phyloP scores from a whole-genome alignment of 2,329 filamentous ascomycete species.

The Sporothrix protearum region DNA sequence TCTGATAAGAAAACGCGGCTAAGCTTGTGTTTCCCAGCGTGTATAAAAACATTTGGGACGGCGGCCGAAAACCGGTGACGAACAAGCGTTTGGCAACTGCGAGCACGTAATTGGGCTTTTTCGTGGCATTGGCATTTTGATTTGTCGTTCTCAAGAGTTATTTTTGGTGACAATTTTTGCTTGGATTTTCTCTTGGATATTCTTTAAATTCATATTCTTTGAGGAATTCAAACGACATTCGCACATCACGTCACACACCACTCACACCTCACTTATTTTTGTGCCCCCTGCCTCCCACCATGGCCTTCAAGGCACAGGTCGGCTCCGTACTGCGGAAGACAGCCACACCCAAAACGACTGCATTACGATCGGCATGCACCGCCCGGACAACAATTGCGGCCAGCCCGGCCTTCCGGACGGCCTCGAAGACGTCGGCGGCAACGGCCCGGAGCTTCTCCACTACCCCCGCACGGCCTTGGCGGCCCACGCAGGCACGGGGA shows the following conservation, averaged over 20 bases:
- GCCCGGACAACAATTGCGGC: background rate
- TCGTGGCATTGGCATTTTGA: background rate
- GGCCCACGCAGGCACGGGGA: constrained; percentile 4
- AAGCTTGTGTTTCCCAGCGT: background rate
- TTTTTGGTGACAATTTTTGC: background rate
- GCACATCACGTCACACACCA: background rate
- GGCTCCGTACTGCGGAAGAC: constrained; percentile 22
- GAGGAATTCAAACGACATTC: background rate
- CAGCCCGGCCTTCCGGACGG: background rate
- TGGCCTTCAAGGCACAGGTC: constrained; percentile 24
- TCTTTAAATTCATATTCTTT: background rate
- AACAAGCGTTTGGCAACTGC: constrained; percentile 2
- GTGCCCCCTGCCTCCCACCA: background rate
- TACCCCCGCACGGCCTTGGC: constrained; percentile 19
- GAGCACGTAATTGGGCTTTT: constrained; percentile 13
- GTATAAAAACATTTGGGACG: background rate
- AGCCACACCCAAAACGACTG: constrained; percentile 4
- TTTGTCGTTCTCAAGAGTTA: background rate
- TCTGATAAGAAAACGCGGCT: background rate
- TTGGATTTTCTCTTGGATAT: background rate
- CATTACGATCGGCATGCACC: constrained; percentile 12
- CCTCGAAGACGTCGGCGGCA: background rate
- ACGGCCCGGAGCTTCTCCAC: constrained; percentile 20
- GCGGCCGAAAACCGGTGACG: constrained; percentile 1
- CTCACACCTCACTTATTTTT: background rate